Conservation (phyloP, 768 basidiomycete genomes). For the Panellus pusillus region DNA sequence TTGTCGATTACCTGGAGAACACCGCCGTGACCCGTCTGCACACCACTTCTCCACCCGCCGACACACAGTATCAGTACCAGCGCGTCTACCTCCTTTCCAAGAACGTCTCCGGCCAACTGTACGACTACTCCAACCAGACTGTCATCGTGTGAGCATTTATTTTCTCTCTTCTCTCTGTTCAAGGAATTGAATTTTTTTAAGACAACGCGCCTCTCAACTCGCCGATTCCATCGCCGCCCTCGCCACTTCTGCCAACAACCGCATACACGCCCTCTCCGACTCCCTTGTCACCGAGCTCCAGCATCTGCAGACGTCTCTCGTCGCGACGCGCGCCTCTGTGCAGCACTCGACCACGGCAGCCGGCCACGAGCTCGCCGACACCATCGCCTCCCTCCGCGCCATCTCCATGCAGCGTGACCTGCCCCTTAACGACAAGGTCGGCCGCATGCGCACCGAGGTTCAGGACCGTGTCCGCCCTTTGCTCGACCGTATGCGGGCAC, state of each 20-base stretch:
- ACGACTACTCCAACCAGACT: constrained; percentile 66
- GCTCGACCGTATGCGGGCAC: constrained; percentile 37
- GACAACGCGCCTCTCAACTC: constrained; percentile 69
- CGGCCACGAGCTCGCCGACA: constrained; percentile 40
- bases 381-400: constrained; percentile 51
- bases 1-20: constrained; percentile 67
- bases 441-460: constrained; percentile 56
- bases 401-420: constrained; percentile 56
- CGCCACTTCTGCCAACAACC: constrained; percentile 54
- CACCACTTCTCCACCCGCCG: constrained; percentile 45
- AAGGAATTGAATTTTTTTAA: constrained; percentile 27
- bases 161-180: background rate
- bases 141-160: constrained; percentile 52
- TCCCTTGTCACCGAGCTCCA: constrained; percentile 67
- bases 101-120: constrained; percentile 61
- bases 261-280: constrained; percentile 61
- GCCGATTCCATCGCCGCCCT: constrained; percentile 62
- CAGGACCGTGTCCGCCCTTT: constrained; percentile 61
- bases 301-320: constrained; percentile 61
- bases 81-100: constrained; percentile 68
- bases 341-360: constrained; percentile 43
- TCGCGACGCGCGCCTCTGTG: constrained; percentile 45
- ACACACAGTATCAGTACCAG: constrained; percentile 75
- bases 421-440: constrained; percentile 62
- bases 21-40: constrained; percentile 51